Evolutionary conservation across 768 basidiomycete genomes (phyloP).

Genomic region (Mycena venus): DNA sequence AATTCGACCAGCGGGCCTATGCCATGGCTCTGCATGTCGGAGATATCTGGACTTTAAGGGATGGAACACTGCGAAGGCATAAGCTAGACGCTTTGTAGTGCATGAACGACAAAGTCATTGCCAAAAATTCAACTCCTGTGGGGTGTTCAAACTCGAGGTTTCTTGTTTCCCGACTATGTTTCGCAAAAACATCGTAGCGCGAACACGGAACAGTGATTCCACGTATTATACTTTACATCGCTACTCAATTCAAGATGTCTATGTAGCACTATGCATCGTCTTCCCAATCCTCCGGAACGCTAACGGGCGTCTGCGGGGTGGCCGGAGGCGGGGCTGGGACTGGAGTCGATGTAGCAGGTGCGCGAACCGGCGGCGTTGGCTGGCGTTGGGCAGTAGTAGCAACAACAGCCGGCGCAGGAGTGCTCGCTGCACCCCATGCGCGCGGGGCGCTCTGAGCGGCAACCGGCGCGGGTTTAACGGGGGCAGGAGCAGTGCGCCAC

Average conservation of each 20-base stretch:
- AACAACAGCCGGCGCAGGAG: conserved; percentile 1
- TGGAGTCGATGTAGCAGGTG: neutral
- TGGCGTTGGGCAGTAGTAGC: conserved; percentile 30
- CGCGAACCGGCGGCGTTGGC: neutral
- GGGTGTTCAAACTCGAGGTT: too few species aligned
- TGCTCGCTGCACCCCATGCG: conserved; percentile 8
- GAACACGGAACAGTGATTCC: too few species aligned
- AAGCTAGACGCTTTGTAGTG: too few species aligned
- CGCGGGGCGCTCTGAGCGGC: conserved; percentile 12
- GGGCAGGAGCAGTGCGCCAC: conserved; percentile 31
- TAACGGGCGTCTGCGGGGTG: conserved; percentile 24
- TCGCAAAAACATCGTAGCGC: too few species aligned
- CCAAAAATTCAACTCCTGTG: too few species aligned
- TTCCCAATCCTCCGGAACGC: conserved; percentile 70
- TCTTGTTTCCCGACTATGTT: too few species aligned
- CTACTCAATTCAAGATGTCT: neutral
- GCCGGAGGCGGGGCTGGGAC: neutral
- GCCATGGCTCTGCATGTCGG: too few species aligned
- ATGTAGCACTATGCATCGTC: conserved; percentile 57
- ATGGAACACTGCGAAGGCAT: too few species aligned
- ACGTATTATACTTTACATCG: neutral
- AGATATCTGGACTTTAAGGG: too few species aligned
- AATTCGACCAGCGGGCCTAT: too few species aligned
- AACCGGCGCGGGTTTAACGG: neutral
- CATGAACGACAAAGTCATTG: too few species aligned